Conservation (phyloP, 176 grass and related monocot genomes). For the Aegilops sharonensis region DNA sequence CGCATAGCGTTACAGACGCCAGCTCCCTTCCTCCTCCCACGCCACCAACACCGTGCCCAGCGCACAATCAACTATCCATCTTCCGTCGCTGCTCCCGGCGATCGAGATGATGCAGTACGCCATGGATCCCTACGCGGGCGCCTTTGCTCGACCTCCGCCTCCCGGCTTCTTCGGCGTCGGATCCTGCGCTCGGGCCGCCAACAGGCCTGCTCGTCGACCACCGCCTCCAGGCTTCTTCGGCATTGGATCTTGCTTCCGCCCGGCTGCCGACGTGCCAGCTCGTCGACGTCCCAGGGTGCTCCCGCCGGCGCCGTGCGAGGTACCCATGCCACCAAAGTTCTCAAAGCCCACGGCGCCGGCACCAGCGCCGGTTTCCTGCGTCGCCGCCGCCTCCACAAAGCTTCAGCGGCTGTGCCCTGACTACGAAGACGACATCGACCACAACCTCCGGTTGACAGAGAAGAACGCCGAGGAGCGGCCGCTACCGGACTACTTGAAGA, state of each 20-base stretch:
- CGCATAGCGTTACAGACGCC: neutral
- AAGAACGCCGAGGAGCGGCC: neutral
- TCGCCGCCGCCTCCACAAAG: neutral
- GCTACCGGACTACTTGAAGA: neutral
- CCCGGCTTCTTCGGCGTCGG: neutral
- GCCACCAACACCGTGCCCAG: neutral
- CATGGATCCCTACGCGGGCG: neutral
- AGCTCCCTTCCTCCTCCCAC: neutral
- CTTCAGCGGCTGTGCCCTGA: neutral
- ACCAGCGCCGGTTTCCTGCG: neutral
- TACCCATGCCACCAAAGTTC: neutral
- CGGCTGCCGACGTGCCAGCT: neutral
- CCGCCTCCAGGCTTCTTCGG: neutral
- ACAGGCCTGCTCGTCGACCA: neutral
- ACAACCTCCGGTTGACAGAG: conserved; percentile 4
- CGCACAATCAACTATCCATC: neutral
- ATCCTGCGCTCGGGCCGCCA: neutral
- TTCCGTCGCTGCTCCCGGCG: neutral
- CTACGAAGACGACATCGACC: neutral
- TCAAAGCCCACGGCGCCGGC: neutral
- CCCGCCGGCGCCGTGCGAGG: neutral
- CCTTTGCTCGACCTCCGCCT: neutral
- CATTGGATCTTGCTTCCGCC: neutral
- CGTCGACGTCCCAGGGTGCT: neutral
- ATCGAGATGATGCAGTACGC: neutral